Base-by-base conservation (phyloP, 2,329 filamentous ascomycete genomes). In the Talaromyces amestolkiae region DNA sequence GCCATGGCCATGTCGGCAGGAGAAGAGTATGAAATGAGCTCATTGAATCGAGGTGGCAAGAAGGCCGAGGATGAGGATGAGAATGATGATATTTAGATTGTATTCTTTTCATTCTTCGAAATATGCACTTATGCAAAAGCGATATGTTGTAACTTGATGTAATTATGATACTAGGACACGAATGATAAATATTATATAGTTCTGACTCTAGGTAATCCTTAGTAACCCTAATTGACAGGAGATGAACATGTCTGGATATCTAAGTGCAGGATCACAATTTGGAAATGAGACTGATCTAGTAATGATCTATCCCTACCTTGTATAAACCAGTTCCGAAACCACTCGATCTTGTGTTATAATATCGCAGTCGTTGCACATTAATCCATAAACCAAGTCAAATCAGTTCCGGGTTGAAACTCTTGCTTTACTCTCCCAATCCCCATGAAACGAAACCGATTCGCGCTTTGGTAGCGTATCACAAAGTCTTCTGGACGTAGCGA, bases 1-100 rank as follows among this genome's bases (percentile, higher is more conserved):
- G 93, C 93, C 0, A 87, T 97, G 75, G 89, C 89, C 24, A 91
- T 97, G 88, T 86, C 87, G 9, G 78, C 82, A 0, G 77, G 73
- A 56, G 84, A 88, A 65, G 85, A 87, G 69, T 83, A 86, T 71
- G 89, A 89, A 74, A 87, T 89, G 73, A 78, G 75, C 39, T 58
- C 66, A 15, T 53, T 39, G 75, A 66, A 63, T 31, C 45, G 41
- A 51, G 61, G 74, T 65, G 70, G 78, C 66, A 73, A 72, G 63
- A 74, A 74, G 69, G 68, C 69, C 60, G 68, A 60, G 3, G 66
- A 68, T 61, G 67, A 67, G 7, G 70, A 71, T 54, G 75, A 75
- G 54, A 64, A 72, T 68, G 76, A 78, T 69, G 76, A 78, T 69
- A 66, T 79, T 69, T 79, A 71, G 74, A 68, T 58, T 7, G 43